phyloP scores from a whole-genome alignment of 371 early-diverging fungal genomes.

The Vairimorpha ceranae region DNA sequence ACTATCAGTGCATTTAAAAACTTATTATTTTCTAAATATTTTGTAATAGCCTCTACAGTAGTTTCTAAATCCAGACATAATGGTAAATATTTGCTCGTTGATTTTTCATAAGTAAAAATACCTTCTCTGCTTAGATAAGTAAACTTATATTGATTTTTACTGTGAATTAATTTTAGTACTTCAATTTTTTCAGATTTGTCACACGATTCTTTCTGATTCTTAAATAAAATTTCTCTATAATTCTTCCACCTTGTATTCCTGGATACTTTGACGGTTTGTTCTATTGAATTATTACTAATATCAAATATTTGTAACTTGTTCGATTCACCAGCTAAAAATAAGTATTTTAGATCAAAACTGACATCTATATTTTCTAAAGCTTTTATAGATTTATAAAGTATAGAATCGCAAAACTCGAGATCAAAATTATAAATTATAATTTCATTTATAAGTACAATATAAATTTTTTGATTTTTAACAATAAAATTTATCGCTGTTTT shows the following conservation, averaged over 20 bases:
- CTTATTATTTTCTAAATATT: slow-evolving; percentile 17
- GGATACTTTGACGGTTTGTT: slow-evolving; percentile 35
- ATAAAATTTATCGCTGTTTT: slow-evolving; percentile 25
- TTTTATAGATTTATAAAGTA: slow-evolving; percentile 12
- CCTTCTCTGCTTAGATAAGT: slow-evolving; percentile 43
- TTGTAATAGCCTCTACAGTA: slow-evolving; percentile 23
- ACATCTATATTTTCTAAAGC: slow-evolving; percentile 36
- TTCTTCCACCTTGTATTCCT: slow-evolving; percentile 49
- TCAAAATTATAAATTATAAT: slow-evolving; percentile 39
- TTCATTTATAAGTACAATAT: slow-evolving; percentile 27
- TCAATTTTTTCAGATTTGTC: slow-evolving; percentile 45
- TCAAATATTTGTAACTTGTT: slow-evolving; percentile 43
- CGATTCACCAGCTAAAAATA: slow-evolving; percentile 43
- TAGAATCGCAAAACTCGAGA: slow-evolving; percentile 28
- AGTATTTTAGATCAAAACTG: slow-evolving; percentile 19
- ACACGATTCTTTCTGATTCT: slow-evolving; percentile 29
- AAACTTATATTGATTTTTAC: slow-evolving; percentile 14
- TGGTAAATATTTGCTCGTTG: slow-evolving; percentile 20
- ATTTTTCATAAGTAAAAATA: slow-evolving; percentile 21
- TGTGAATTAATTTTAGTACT: slow-evolving; percentile 25
- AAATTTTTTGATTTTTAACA: slow-evolving; percentile 24
- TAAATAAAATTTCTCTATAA: slow-evolving; percentile 35
- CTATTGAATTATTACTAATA: slow-evolving; percentile 4
- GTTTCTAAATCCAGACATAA: slow-evolving; percentile 21
- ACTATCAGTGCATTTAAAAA: slow-evolving; percentile 32